Conservation (phyloP, 2,329 filamentous ascomycete species). For the Sclerotinia glacialis region DNA sequence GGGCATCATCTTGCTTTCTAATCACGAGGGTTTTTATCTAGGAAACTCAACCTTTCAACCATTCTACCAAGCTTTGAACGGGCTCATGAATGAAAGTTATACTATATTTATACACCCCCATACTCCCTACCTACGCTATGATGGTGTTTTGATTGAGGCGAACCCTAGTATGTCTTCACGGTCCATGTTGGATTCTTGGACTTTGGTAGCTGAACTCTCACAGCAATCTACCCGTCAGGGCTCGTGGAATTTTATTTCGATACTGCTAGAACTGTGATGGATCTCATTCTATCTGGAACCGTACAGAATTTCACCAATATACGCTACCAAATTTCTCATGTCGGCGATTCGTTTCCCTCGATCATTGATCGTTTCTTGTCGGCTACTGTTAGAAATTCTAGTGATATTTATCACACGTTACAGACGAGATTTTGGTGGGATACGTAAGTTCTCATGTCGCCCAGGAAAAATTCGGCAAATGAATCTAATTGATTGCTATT, state of each 20-base stretch:
- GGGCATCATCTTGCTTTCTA: constrained; percentile 3
- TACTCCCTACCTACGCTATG: constrained; percentile 4
- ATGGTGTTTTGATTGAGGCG: constrained; percentile 3
- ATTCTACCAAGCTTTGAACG: constrained; percentile 3
- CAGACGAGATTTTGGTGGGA: constrained; percentile 14
- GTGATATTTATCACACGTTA: neutral
- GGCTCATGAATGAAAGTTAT: neutral
- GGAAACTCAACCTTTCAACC: neutral
- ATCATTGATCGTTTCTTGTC: constrained; percentile 10
- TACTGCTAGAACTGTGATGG: constrained; percentile 8
- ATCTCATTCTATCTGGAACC: neutral
- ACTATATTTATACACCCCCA: constrained; percentile 10
- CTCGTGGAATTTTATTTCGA: constrained; percentile 9
- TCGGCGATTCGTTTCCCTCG: constrained; percentile 4
- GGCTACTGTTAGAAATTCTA: neutral
- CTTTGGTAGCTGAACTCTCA: neutral
- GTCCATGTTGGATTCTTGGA: neutral
- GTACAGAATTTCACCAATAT: constrained; percentile 2
- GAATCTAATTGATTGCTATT: neutral
- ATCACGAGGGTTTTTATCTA: constrained; percentile 6
- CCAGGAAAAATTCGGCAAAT: neutral
- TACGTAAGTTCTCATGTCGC: neutral
- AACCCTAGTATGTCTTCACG: constrained; percentile 6
- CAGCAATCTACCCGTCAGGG: neutral
- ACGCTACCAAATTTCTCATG: constrained; percentile 3